Percentiles rank a stretch among this genome's conserved stretches.
These are phyloP conservation scores for Aspergillus homomorphus DNA, from an alignment of 495 filamentous ascomycete species.

Conservation along the genomic window DNA sequence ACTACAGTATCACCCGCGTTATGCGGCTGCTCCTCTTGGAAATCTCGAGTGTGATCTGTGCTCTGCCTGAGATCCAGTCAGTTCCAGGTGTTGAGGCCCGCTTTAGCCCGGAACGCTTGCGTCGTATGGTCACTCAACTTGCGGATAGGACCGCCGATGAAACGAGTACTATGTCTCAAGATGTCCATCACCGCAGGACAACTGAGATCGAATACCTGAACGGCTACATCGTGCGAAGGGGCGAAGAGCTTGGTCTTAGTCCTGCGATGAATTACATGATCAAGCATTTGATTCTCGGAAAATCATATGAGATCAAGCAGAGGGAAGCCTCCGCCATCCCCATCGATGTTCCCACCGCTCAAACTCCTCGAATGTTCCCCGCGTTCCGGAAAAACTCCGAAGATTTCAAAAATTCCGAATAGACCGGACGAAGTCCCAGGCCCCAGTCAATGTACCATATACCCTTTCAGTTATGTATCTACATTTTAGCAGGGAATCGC, in stretches of 20 bases:
- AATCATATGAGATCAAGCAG: slow-evolving; percentile 18
- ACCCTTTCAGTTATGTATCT: background rate
- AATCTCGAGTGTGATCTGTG: slow-evolving; percentile 58
- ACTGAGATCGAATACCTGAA: slow-evolving; percentile 86
- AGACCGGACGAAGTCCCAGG: background rate
- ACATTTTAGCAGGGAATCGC: slow-evolving; percentile 22
- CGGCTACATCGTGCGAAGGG: slow-evolving; percentile 73
- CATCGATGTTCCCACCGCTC: slow-evolving; percentile 22
- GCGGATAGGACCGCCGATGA: slow-evolving; percentile 63
- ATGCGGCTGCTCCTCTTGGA: slow-evolving; percentile 65
- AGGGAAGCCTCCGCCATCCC: slow-evolving; percentile 34
- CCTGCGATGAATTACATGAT: slow-evolving; percentile 68
- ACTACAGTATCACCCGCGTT: slow-evolving; percentile 51
- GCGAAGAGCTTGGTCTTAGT: slow-evolving; percentile 62
- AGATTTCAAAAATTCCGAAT: background rate
- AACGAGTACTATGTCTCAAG: slow-evolving; percentile 77
- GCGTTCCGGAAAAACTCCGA: too few species aligned
- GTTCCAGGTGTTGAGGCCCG: slow-evolving; percentile 55
- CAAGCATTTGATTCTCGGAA: slow-evolving; percentile 52
- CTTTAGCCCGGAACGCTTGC: slow-evolving; percentile 55
- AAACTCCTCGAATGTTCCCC: too few species aligned
- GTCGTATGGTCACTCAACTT: slow-evolving; percentile 52
- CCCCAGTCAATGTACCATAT: background rate
- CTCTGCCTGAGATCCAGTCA: slow-evolving; percentile 63
- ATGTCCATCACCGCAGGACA: slow-evolving; percentile 55